Percentiles rank a stretch among this genome's conserved stretches.
phyloP scores from a whole-genome alignment of 768 basidiomycete species.

The Suillus variegatus region DNA sequence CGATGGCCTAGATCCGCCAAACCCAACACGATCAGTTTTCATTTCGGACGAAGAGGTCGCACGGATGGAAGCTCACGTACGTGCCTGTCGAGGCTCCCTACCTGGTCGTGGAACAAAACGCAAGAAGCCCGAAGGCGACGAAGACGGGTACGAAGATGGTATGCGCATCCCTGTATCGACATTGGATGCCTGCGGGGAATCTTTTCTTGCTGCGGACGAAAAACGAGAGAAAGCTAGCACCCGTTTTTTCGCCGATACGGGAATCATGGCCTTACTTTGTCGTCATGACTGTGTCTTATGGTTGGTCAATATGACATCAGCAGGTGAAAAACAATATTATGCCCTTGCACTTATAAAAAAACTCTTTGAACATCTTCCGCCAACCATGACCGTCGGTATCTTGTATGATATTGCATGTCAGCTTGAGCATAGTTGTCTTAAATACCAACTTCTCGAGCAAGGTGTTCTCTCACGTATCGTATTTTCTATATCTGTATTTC shows the following conservation, averaged over 20 bases:
- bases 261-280: conserved; percentile 12
- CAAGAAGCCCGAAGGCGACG: neutral
- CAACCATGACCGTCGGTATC: neutral
- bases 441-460: neutral
- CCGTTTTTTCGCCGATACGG: neutral
- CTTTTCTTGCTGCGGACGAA: conserved; percentile 22
- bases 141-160: conserved; percentile 16
- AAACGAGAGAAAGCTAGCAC: conserved; percentile 16
- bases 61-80: neutral
- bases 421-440: neutral
- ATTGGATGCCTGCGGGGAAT: conserved; percentile 32
- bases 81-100: neutral
- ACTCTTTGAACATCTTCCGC: conserved; percentile 5
- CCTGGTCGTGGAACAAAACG: neutral
- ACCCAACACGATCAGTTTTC: too few relatives aligned
- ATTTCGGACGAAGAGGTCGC: neutral
- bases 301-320: conserved; percentile 16
- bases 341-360: conserved; percentile 9
- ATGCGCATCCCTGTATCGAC: conserved; percentile 28
- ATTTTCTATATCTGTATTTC: conserved; percentile 33
- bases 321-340: conserved; percentile 18
- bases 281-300: conserved; percentile 9
- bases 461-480: conserved; percentile 10
- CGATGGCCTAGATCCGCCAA: too few relatives aligned
- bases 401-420: conserved; percentile 4